Conservation (phyloP, 495 filamentous ascomycete genomes). For the Neurospora sp. region DNA sequence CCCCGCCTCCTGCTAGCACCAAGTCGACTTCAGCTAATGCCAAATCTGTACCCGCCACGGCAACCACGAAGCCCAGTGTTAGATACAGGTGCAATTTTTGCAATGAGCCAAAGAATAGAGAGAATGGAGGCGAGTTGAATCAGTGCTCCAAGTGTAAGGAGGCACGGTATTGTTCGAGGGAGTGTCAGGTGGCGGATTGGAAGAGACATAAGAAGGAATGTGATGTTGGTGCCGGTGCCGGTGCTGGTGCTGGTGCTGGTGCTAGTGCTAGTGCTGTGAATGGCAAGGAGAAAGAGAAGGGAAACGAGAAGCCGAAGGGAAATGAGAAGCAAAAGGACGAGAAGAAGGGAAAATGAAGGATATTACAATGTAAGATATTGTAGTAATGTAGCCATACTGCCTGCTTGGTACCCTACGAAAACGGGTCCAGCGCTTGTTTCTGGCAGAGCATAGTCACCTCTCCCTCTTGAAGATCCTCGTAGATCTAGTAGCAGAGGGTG, state of each 20-base stretch:
- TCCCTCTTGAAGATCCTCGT: not conserved
- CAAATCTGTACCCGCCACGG: not conserved
- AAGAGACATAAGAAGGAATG: slow-evolving; percentile 19
- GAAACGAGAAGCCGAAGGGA: not conserved
- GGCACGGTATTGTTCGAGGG: slow-evolving; percentile 13
- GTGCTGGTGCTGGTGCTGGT: not conserved
- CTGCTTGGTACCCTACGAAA: not conserved
- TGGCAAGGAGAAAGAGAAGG: not conserved
- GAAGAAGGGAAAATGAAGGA: not conserved
- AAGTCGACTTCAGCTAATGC: not conserved
- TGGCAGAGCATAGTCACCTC: not conserved
- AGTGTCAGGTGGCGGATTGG: slow-evolving; percentile 16
- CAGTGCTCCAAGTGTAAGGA: slow-evolving; percentile 12
- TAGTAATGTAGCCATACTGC: not conserved
- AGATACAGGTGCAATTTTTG: not conserved
- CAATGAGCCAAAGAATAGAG: not conserved
- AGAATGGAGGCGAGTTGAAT: slow-evolving; percentile 4
- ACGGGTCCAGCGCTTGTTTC: not conserved
- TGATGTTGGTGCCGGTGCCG: not conserved
- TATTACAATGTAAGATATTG: not conserved
- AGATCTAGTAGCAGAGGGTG: not conserved
- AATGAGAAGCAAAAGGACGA: not conserved
- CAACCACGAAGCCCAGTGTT: not conserved
- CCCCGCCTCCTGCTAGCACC: not conserved
- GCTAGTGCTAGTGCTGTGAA: not conserved